These are phyloP conservation scores for Clarireedia homoeocarpa DNA, from an alignment of 2,329 filamentous ascomycete species.

Conservation along the genomic window DNA sequence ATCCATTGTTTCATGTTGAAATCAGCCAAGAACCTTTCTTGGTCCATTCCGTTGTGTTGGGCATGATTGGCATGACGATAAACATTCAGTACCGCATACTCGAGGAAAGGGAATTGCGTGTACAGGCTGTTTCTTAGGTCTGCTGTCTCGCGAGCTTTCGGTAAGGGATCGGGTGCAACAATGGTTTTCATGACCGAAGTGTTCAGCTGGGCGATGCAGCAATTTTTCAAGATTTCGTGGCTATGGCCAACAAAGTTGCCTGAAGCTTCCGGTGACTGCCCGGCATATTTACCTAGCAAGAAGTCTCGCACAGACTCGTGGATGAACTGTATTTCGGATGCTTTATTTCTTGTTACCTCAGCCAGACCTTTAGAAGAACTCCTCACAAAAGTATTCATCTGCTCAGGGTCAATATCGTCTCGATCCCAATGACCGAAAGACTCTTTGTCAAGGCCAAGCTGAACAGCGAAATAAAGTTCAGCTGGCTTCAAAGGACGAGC, in stretches of 20 bases:
- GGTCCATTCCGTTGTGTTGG: conserved; percentile 24
- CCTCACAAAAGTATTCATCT: conserved; percentile 31
- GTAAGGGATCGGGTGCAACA: conserved; percentile 12
- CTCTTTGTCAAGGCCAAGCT: conserved; percentile 12
- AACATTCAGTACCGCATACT: conserved; percentile 36
- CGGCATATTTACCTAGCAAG: conserved; percentile 30
- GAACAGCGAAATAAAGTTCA: conserved; percentile 20
- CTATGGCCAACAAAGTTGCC: conserved; percentile 18
- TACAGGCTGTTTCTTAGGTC: conserved; percentile 18
- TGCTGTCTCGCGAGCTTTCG: conserved; percentile 1
- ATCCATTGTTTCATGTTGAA: conserved; percentile 30
- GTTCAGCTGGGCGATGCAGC: conserved; percentile 19
- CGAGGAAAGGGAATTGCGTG: conserved; percentile 36
- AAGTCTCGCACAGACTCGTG: conserved; percentile 36
- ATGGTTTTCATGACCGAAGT: conserved; percentile 10
- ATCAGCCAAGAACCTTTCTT: conserved; percentile 29
- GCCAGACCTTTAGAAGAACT: conserved; percentile 37
- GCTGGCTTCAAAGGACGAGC: conserved; percentile 17
- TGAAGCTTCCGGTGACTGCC: conserved; percentile 13
- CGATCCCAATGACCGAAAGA: conserved; percentile 16
- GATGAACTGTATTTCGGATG: conserved; percentile 33
- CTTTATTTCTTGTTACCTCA: conserved; percentile 29
- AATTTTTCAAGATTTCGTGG: conserved; percentile 20
- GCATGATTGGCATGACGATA: conserved; percentile 36
- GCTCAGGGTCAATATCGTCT: conserved; percentile 22